These are phyloP conservation scores for Trichoderma virens DNA, from an alignment of 495 filamentous ascomycete species.

Conservation along the genomic window DNA sequence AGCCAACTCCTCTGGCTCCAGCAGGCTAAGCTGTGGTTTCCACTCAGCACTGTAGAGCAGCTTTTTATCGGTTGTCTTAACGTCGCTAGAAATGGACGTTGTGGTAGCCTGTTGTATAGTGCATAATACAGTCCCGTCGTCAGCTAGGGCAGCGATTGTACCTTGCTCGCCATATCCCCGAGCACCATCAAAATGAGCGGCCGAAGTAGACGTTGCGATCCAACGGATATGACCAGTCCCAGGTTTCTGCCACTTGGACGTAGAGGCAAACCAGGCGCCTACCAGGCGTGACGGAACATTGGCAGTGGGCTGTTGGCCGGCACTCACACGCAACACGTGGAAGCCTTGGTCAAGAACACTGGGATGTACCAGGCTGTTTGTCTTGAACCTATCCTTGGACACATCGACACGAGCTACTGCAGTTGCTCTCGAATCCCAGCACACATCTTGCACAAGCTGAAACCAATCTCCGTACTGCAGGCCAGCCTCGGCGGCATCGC, in stretches of 20 bases:
- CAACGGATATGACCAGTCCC: conserved; percentile 15
- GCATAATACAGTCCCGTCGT: conserved; percentile 21
- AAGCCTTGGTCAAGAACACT: conserved; percentile 31
- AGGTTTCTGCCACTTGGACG: conserved; percentile 21
- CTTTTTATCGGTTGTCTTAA: conserved; percentile 14
- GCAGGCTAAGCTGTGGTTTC: conserved; percentile 26
- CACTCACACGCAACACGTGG: conserved; percentile 24
- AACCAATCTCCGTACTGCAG: conserved; percentile 23
- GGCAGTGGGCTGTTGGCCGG: conserved; percentile 15
- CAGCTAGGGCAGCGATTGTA: conserved; percentile 20
- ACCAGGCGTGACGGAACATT: conserved; percentile 20
- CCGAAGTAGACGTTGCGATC: conserved; percentile 14
- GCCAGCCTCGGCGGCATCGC: conserved; percentile 18
- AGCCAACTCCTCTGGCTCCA: conserved; percentile 17
- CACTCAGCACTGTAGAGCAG: conserved; percentile 24
- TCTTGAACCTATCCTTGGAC: conserved; percentile 15
- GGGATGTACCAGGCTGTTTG: conserved; percentile 30
- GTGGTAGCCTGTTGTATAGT: conserved; percentile 17
- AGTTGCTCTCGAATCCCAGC: conserved; percentile 19
- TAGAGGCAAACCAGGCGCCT: conserved; percentile 23
- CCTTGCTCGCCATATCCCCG: conserved; percentile 4
- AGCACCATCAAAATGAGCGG: background rate
- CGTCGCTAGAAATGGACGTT: conserved; percentile 15
- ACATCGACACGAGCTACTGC: conserved; percentile 19
- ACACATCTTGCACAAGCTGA: conserved; percentile 22